A percentile compares a stretch with the other conserved stretches of the same genome.
Evolutionary conservation across 2,329 filamentous ascomycete species (phyloP).

Genomic region (Colletotrichum musicola): DNA sequence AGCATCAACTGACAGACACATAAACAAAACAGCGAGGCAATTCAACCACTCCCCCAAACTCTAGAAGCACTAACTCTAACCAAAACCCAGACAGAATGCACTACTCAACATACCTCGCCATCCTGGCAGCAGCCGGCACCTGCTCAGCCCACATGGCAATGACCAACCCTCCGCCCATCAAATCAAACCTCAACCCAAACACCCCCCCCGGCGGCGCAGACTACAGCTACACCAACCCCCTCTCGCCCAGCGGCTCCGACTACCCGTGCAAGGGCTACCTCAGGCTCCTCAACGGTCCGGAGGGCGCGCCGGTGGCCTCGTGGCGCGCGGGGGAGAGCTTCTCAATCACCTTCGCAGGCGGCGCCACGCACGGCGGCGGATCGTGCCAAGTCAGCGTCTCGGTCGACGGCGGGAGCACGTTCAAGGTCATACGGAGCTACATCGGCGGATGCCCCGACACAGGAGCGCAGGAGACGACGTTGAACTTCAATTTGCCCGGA

Average conservation of each 20-base stretch:
- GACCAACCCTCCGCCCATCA: slow-evolving; percentile 46
- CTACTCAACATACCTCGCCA: background rate
- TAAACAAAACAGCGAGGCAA: no score
- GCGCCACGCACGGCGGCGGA: slow-evolving; percentile 67
- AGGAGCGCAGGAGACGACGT: slow-evolving; percentile 46
- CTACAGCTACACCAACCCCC: slow-evolving; percentile 68
- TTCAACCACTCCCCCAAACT: background rate
- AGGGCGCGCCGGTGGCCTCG: slow-evolving; percentile 59
- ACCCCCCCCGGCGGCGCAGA: slow-evolving; percentile 57
- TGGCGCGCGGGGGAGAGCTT: slow-evolving; percentile 67
- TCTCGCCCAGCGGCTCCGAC: slow-evolving; percentile 64
- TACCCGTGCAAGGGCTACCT: slow-evolving; percentile 71
- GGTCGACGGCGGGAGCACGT: slow-evolving; percentile 70
- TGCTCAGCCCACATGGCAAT: slow-evolving; percentile 47
- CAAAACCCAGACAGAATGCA: background rate
- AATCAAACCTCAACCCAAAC: slow-evolving; percentile 43
- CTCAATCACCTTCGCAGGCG: slow-evolving; percentile 66
- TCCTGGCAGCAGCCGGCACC: background rate
- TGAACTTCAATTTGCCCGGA: slow-evolving; percentile 53
- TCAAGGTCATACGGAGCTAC: slow-evolving; percentile 62
- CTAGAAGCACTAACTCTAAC: background rate
- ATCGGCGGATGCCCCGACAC: slow-evolving; percentile 51
- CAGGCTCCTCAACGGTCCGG: slow-evolving; percentile 42
- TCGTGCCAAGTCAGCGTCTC: slow-evolving; percentile 74
- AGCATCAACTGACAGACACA: no score